A percentile compares a stretch with the other conserved stretches of the same genome.
phyloP scores from a whole-genome alignment of 768 basidiomycete genomes.

The Cystobasidium ongulense region DNA sequence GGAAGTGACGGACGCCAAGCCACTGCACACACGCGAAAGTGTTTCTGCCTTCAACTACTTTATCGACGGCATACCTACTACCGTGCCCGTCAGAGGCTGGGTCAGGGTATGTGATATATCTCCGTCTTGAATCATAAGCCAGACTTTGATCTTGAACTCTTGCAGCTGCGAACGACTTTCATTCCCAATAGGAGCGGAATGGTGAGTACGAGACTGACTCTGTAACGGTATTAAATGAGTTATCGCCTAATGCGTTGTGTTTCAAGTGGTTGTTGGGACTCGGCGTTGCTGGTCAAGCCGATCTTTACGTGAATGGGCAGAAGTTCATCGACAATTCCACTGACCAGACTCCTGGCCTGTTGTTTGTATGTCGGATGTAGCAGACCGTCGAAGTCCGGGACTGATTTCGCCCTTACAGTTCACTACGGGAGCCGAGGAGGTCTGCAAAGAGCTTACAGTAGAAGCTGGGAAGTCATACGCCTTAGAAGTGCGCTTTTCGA shows the following conservation, averaged over 20 bases:
- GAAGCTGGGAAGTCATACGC: conserved; percentile 40
- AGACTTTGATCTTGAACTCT: neutral
- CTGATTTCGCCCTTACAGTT: conserved; percentile 6
- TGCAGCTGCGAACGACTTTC: conserved; percentile 38
- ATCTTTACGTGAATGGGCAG: conserved; percentile 37
- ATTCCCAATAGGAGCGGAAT: conserved; percentile 39
- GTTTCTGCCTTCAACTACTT: conserved; percentile 36
- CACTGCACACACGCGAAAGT: conserved; percentile 32
- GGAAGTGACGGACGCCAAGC: conserved; percentile 15
- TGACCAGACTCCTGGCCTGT: conserved; percentile 22
- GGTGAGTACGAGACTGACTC: conserved; percentile 31
- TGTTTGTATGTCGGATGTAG: neutral
- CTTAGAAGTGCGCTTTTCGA: conserved; percentile 42
- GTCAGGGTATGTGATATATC: conserved; percentile 30
- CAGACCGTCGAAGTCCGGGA: neutral
- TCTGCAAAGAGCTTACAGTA: conserved; percentile 38
- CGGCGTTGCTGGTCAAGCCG: conserved; percentile 29
- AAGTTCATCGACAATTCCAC: conserved; percentile 34
- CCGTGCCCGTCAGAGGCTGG: conserved; percentile 41
- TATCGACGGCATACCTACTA: conserved; percentile 38
- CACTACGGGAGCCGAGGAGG: conserved; percentile 33
- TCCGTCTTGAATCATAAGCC: neutral
- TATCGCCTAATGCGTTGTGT: neutral
- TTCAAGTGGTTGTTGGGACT: conserved; percentile 35
- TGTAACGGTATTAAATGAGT: too few relatives aligned